Evolutionary conservation across 768 basidiomycete genomes (phyloP).

Genomic region (Pleurotus tuoliensis): DNA sequence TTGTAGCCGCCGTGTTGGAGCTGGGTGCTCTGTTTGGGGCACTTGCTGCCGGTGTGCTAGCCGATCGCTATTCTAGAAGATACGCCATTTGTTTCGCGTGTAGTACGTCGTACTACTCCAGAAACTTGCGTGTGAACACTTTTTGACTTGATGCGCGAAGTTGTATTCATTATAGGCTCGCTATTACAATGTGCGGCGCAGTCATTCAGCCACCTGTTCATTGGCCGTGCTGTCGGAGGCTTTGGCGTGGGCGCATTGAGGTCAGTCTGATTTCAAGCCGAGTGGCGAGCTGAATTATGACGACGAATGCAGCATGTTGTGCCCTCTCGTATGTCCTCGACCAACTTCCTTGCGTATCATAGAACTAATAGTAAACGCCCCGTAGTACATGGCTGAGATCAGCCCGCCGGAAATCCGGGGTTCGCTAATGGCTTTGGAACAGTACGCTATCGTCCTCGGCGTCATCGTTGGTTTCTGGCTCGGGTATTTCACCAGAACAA

Average conservation of each 20-base stretch:
- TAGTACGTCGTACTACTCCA: slow-evolving; percentile 44
- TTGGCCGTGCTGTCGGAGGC: slow-evolving; percentile 75
- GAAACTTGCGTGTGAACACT: background rate
- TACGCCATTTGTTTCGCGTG: slow-evolving; percentile 66
- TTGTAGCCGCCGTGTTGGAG: slow-evolving; percentile 70
- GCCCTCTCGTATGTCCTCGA: background rate
- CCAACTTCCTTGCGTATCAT: background rate
- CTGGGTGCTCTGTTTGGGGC: slow-evolving; percentile 79
- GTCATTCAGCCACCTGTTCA: slow-evolving; percentile 50
- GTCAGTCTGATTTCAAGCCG: slow-evolving; percentile 26
- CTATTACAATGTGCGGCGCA: slow-evolving; percentile 61
- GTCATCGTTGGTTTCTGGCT: slow-evolving; percentile 84
- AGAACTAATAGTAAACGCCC: slow-evolving; percentile 26
- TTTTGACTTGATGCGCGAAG: slow-evolving; percentile 24
- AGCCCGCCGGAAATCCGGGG: slow-evolving; percentile 77
- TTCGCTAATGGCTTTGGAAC: slow-evolving; percentile 75
- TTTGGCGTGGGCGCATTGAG: slow-evolving; percentile 76
- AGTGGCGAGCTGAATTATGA: background rate
- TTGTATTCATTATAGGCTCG: slow-evolving; percentile 71
- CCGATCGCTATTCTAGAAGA: slow-evolving; percentile 65
- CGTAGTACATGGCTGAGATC: slow-evolving; percentile 82
- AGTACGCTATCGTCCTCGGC: slow-evolving; percentile 76
- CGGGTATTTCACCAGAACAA: slow-evolving; percentile 65
- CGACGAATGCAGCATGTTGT: background rate
- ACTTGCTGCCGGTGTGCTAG: slow-evolving; percentile 59